Percentiles rank a stretch among this genome's conserved stretches.
These are phyloP conservation scores for Scutellaria barbata DNA, from an alignment of 257 asterid species.

Conservation along the genomic window DNA sequence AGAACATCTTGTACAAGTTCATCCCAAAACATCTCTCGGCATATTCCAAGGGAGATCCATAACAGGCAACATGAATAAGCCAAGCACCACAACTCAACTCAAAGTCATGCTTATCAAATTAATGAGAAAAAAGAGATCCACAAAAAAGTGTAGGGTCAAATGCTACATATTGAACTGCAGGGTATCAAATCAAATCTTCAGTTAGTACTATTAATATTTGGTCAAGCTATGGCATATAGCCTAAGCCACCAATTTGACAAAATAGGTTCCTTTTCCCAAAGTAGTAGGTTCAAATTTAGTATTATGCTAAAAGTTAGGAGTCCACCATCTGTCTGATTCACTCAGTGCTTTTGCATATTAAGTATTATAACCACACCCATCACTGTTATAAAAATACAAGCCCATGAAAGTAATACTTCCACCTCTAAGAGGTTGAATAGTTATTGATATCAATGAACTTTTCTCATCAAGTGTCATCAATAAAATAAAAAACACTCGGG, in stretches of 20 bases:
- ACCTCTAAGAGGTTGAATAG: too few species aligned
- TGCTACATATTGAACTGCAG: slow-evolving; percentile 31
- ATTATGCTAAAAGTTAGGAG: neutral
- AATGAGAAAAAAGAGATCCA: slow-evolving; percentile 14
- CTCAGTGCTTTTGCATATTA: slow-evolving; percentile 11
- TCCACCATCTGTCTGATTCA: neutral
- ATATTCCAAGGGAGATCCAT: slow-evolving; percentile 23
- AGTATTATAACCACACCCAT: neutral
- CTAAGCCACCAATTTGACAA: slow-evolving; percentile 41
- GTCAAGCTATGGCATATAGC: slow-evolving; percentile 44
- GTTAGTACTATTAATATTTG: slow-evolving; percentile 33
- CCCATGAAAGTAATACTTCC: too few species aligned
- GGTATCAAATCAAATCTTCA: slow-evolving; percentile 36
- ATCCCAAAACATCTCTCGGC: neutral
- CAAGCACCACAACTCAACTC: slow-evolving; percentile 6
- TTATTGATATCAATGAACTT: too few species aligned
- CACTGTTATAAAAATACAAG: too few species aligned
- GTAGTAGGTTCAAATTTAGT: slow-evolving; percentile 23
- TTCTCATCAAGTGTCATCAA: too few species aligned
- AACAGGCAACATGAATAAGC: slow-evolving; percentile 12
- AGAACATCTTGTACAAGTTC: too few species aligned
- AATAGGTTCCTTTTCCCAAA: slow-evolving; percentile 25
- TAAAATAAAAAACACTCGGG: too few species aligned
- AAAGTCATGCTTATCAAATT: slow-evolving; percentile 4
- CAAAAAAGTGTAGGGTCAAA: slow-evolving; percentile 39